A percentile compares a stretch with the other conserved stretches of the same genome.
Conservation (phyloP, 768 basidiomycete species). For the Xanthoconium stramineum region DNA sequence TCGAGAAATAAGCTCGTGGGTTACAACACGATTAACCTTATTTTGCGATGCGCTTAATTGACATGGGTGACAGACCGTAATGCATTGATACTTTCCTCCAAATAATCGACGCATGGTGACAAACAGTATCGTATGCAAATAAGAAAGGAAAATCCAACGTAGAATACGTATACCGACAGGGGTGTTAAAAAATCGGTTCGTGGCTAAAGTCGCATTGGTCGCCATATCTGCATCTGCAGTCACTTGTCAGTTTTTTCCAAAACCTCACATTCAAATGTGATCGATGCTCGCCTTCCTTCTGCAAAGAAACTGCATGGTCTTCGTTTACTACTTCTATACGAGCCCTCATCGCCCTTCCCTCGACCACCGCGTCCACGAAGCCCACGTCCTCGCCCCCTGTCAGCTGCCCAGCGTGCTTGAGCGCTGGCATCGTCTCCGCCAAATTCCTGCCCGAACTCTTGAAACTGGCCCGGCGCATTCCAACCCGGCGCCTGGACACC, state of each 20-base stretch:
- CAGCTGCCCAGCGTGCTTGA: slow-evolving; percentile 43
- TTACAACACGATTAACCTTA: slow-evolving; percentile 10
- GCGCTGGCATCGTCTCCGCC: slow-evolving; percentile 43
- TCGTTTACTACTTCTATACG: slow-evolving; percentile 79
- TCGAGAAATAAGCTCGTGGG: slow-evolving; percentile 10
- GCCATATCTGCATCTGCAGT: slow-evolving; percentile 82
- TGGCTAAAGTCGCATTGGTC: slow-evolving; percentile 87
- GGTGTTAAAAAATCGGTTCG: slow-evolving; percentile 40
- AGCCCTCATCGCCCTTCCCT: slow-evolving; percentile 52
- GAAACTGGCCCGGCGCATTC: slow-evolving; percentile 40
- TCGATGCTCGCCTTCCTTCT: slow-evolving; percentile 87
- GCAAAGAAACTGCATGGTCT: slow-evolving; percentile 88
- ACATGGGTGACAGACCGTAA: background rate
- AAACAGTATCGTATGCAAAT: slow-evolving; percentile 17
- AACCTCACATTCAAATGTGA: slow-evolving; percentile 31
- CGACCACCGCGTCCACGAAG: slow-evolving; percentile 58
- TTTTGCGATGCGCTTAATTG: background rate
- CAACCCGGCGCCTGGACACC: slow-evolving; percentile 34
- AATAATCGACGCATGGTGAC: slow-evolving; percentile 11
- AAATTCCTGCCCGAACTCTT: slow-evolving; percentile 45
- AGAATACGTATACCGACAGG: background rate
- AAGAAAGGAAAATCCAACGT: background rate
- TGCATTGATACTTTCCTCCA: slow-evolving; percentile 10
- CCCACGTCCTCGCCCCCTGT: slow-evolving; percentile 52
- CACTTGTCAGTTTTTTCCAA: slow-evolving; percentile 39